Base-by-base conservation (phyloP, 345 rosid species). In the Dimocarpus longan region DNA sequence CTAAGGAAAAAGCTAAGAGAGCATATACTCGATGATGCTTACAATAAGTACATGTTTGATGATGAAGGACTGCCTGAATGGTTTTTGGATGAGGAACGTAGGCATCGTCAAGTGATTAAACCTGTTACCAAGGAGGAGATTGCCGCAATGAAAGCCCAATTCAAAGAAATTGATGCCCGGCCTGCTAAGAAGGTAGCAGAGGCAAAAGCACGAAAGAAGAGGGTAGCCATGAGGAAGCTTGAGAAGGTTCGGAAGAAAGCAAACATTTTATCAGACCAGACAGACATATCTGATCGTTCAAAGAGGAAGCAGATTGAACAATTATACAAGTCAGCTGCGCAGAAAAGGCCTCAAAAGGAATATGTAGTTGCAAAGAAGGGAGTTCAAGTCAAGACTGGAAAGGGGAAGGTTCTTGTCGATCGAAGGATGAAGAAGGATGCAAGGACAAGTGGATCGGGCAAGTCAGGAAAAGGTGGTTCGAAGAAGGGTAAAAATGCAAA, bases 211-310 rank as follows among this genome's bases (percentile, higher is more conserved):
- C 74, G 98, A 76, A 94, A 94, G 94, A 96, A 94, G 86, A 85
- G 92, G 59, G 85, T 86, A 11, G 91, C 93, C 9, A 76, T 78
- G 87, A 90, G 87, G 84, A 96, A 89, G 79, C 86, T 94, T 2
- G 99, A 96, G 84, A 96, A 93, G 85, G 90, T 93, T 32, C 91
- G 92, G 32, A 94, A 93, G 91, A 94, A 94, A 88, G 99, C 98
- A 22, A 96, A 96, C 74, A 73, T 85, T 5, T 91, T 94, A 71
- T 86, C 97, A 9, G 97, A 93, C 63, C 97, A 90, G 79, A 19
- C 91, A 2, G 99, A 96, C 52, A 90, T 94, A 70, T 78, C 87
- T 8, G 94, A 96, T 79, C 87, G 90, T 3, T 94, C 97, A 9
- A 96, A 94, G 92, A 82, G 90, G 50, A 93, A 88, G 85, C 85